Base-by-base conservation (phyloP, 441 rosid genomes). In the Flueggea neowawraea region DNA sequence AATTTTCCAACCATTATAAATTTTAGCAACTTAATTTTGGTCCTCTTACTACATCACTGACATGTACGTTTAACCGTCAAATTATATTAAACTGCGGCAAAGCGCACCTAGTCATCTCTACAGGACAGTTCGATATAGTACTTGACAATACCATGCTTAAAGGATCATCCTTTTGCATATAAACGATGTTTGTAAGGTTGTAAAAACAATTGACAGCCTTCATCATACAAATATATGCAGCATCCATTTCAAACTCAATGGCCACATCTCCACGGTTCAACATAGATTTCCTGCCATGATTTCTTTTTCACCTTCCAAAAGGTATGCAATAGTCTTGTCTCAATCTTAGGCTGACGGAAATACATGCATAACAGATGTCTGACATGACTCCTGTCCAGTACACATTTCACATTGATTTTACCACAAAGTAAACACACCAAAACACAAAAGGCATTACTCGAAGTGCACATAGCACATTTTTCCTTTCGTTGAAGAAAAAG, bases 201-300 rank as follows among this genome's bases (percentile, higher is more conserved):
- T 76, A 68, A 54, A 82, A 70, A 50, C 82, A 83, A 68, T 58
- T 60, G 60, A 77, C 68, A 74, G 82, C 90, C 75, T 82, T 85
- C 63, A 88, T 84, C 81, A 95, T 76, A 78, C 91, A 89, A 22
- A 16, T 9, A 77, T 88, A 84, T 62, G 84, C 91, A 63, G 72
- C 73, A 69, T 74, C 78, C 74, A 75, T 57, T 60, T 84, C 68
- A 61, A 71, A 73, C 39, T 78, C 73, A 62, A 73, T 64, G 49
- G 96, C n/a, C 83, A 68, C 80, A 80, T 66, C 71, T 80, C 75
- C 93, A 84, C 53, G 79, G 78, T 72, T 67, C 54, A 51, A 71
- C 45, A 77, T 86, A 91, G 60, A 85, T 77, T 68, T 80, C 86
- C 81, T 83, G 61, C 77, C 83, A 78, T 78, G 84, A 69, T 62